Evolutionary conservation across 2,329 filamentous ascomycete species (phyloP).

Genomic region (Blastomyces parvus): DNA sequence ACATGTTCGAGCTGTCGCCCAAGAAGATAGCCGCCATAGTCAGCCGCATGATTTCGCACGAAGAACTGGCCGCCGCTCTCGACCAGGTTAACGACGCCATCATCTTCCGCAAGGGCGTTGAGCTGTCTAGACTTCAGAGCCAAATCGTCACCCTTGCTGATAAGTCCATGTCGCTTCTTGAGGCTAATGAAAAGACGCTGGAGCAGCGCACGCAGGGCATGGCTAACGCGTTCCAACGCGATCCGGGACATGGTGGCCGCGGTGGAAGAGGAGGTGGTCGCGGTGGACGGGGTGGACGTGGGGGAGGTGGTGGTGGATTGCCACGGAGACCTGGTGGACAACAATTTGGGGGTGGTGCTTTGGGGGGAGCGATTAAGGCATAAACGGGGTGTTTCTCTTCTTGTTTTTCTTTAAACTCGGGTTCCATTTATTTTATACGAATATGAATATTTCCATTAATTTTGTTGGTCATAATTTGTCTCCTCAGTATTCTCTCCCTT

Average conservation of each 20-base stretch:
- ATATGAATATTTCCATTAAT: constrained; percentile 13
- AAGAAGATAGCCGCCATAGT: constrained; percentile 91
- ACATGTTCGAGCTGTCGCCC: constrained; percentile 89
- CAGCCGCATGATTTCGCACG: constrained; percentile 99
- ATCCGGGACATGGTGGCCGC: constrained; percentile 64
- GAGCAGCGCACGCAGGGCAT: constrained; percentile 96
- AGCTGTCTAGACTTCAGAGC: constrained; percentile 91
- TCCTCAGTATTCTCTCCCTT: constrained; percentile 1
- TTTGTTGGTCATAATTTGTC: constrained; percentile 8
- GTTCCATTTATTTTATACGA: constrained; percentile 17
- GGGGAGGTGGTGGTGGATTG: constrained; percentile 33
- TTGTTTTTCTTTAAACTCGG: constrained; percentile 7
- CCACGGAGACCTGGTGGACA: constrained; percentile 40
- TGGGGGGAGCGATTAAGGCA: constrained; percentile 44
- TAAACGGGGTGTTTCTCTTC: constrained; percentile 26
- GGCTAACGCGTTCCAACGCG: constrained; percentile 87
- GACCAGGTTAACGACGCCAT: constrained; percentile 97
- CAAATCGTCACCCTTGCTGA: constrained; percentile 88
- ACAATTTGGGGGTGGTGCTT: constrained; percentile 42
- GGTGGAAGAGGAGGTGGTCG: constrained; percentile 55
- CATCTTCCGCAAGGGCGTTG: constrained; percentile 98
- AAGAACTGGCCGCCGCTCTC: constrained; percentile 89
- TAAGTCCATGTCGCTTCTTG: constrained; percentile 92
- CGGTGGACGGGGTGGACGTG: constrained; percentile 37
- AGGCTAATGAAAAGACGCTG: constrained; percentile 92